These are phyloP conservation scores for Linaria vulgaris DNA, from an alignment of 257 asterid species.

Conservation along the genomic window DNA sequence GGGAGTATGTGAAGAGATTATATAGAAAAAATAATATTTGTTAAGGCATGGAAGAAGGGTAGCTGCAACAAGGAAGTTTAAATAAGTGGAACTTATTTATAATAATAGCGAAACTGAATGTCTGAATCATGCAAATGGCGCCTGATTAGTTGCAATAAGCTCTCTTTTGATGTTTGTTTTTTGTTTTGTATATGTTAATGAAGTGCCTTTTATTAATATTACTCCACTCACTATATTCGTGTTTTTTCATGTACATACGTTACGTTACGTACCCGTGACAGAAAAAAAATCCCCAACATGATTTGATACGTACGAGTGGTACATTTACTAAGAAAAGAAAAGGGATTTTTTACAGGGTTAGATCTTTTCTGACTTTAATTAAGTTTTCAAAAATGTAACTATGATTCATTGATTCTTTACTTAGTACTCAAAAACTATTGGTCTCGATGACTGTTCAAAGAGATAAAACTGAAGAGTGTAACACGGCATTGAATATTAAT, in stretches of 20 bases:
- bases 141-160: slow-evolving; percentile 29
- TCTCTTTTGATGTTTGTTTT: slow-evolving; percentile 35
- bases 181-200: not conserved
- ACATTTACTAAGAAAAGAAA: slow-evolving; percentile 6
- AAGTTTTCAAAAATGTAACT: no score
- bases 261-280: not conserved
- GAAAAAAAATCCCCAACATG: slow-evolving; percentile 16
- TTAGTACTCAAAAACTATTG: no score
- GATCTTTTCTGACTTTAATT: no score
- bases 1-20: not conserved
- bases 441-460: no score
- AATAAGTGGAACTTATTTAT: not conserved
- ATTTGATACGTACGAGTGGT: slow-evolving; percentile 26
- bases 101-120: no score
- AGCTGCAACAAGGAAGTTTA: not conserved
- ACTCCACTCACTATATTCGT: no score
- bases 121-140: slow-evolving; percentile 29
- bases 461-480: no score
- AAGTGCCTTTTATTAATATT: slow-evolving; percentile 8
- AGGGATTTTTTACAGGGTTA: not conserved
- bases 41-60: slow-evolving; percentile 21
- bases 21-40: not conserved
- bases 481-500: no score
- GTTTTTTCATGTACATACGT: no score
- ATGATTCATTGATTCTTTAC: no score